phyloP scores from a whole-genome alignment of 441 rosid species.

The Flueggea neowawraea region DNA sequence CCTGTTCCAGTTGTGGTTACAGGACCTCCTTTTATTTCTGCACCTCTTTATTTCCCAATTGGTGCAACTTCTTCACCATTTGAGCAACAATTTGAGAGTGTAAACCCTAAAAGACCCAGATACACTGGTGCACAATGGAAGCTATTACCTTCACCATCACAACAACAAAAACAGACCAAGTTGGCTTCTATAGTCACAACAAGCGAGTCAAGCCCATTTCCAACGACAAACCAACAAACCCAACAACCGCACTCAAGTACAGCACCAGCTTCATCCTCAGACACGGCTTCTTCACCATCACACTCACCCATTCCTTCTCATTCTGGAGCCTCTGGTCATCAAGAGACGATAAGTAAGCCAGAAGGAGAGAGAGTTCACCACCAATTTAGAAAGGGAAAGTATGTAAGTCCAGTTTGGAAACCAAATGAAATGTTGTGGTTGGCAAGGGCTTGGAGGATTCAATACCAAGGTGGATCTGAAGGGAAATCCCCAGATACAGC shows the following conservation, averaged over 20 bases:
- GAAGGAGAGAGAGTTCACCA: constrained; percentile 53
- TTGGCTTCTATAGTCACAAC: constrained; percentile 19
- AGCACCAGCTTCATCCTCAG: constrained; percentile 68
- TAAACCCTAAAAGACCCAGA: constrained; percentile 68
- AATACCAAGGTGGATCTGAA: constrained; percentile 53
- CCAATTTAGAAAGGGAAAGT: constrained; percentile 84
- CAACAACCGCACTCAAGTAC: constrained; percentile 29
- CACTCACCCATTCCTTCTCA: constrained; percentile 47
- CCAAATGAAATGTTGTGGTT: constrained; percentile 96
- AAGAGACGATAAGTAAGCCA: constrained; percentile 37
- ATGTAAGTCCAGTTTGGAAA: constrained; percentile 98
- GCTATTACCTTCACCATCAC: constrained; percentile 47
- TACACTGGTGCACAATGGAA: constrained; percentile 76
- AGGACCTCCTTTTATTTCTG: constrained; percentile 47
- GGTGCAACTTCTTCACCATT: constrained; percentile 26
- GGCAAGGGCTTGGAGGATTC: constrained; percentile 92
- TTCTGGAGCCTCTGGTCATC: constrained; percentile 34
- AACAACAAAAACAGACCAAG: constrained; percentile 25
- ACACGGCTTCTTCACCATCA: constrained; percentile 73
- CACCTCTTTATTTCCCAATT: constrained; percentile 55
- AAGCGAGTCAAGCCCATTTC: constrained; percentile 43
- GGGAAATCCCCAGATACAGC: constrained; percentile 3
- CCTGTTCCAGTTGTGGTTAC: constrained; percentile 22
- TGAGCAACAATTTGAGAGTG: constrained; percentile 43
- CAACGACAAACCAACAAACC: constrained; percentile 22